Evolutionary conservation across 352 stramenopile genomes (phyloP), one percentile per base, ranked within the genome.

Genomic region (Nothophytophthora sp.): DNA sequence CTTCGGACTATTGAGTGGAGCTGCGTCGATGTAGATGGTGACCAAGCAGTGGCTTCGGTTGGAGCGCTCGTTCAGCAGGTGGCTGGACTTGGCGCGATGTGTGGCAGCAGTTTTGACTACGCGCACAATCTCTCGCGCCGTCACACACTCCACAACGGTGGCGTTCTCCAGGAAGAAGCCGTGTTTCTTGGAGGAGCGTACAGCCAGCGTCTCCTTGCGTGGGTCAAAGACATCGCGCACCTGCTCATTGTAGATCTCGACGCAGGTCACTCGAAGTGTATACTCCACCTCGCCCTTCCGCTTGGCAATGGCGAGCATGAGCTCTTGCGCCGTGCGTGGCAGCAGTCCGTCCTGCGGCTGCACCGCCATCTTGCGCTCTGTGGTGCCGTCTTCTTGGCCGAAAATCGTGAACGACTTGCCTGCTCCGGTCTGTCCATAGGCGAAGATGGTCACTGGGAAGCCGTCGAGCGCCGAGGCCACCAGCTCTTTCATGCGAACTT

Each of bases 381-480:
- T 65, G 13, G 41, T 24, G 5, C 52, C 44, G 8, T 87, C 63
- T 34, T 91, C 81, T 19, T 75, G 73, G 3, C 81, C 77, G 37
- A 91, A 91, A 54, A 91, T 89, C 13, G 77, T 88, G 37, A 77
- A 84, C 8, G 76, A 88, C 47, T 91, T 91, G 38, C 81, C 81
- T 0, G 81, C 76, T 8, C 81, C 81, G 0, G 77, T 88, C 53
- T 91, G 77, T 5, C 81, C 81, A 29, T 91, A 91, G 18, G 81
- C 77, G 42, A 91, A 89, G 24, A 91, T 76, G 20, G 81, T 91
- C 13, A 88, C 76, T 0, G 81, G 73, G 39, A 81, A 91, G 19
- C 77, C 81, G 4, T 87, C 69, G 4, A 91, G 50, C 2, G 78
- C 81, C 5, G 71, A 50, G 18, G 74, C 54, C 5, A 89, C 62